Percentiles rank a stretch among this genome's conserved stretches.
Conservation (phyloP, 148 eudicot genomes). For the Rhododendron ferrugineum region DNA sequence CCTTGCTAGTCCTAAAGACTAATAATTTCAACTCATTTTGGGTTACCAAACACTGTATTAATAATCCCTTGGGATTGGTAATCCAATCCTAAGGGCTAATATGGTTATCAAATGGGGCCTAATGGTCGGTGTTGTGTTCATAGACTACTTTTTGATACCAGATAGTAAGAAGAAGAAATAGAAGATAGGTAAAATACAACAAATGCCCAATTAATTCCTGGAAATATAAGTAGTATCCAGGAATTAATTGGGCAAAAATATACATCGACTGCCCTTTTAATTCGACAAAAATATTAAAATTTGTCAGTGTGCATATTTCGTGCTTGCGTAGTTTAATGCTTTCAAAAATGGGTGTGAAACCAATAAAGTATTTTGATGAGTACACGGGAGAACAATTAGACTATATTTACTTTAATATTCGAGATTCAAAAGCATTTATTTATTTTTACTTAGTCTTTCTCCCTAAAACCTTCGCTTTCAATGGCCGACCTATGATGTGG, state of each 20-base stretch:
- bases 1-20: no score
- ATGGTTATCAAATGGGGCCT: no score
- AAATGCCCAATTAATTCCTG: background rate
- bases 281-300: no score
- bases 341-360: background rate
- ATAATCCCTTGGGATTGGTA: no score
- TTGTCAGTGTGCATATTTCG: background rate
- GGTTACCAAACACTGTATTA: no score
- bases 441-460: background rate
- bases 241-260: no score
- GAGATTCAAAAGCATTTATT: background rate
- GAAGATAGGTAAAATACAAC: no score
- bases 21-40: no score
- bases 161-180: no score
- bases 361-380: background rate
- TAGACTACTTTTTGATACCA: background rate
- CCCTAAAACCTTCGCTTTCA: background rate
- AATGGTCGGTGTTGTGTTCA: background rate
- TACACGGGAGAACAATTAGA: background rate
- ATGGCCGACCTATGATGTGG: background rate
- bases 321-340: background rate
- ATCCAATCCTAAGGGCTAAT: no score
- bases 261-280: background rate
- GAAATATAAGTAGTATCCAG: background rate
- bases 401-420: no score